phyloP scores from a whole-genome alignment of 805 yeast species.

The Alloascoidea africana region DNA sequence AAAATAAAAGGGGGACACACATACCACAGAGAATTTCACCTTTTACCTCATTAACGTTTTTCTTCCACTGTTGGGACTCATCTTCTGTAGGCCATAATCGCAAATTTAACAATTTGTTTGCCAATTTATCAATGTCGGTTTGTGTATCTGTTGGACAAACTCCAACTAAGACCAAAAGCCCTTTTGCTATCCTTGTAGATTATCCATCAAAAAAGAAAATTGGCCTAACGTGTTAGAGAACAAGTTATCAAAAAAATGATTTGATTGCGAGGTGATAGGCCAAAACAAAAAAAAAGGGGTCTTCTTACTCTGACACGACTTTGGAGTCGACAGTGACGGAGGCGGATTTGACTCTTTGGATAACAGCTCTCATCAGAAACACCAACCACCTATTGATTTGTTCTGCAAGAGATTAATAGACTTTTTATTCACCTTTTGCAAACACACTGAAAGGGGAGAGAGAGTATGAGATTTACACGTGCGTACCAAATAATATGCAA shows the following conservation, averaged over 20 bases:
- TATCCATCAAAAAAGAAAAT: background rate
- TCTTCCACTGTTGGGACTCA: conserved; percentile 67
- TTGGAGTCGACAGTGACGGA: conserved; percentile 71
- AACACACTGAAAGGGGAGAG: too few species aligned
- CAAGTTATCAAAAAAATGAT: conserved; percentile 6
- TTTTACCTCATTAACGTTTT: conserved; percentile 41
- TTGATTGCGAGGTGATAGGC: conserved; percentile 5
- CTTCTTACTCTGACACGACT: conserved; percentile 56
- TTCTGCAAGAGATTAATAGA: too few species aligned
- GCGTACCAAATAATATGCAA: too few species aligned
- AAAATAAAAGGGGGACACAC: too few species aligned
- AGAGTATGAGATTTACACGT: too few species aligned
- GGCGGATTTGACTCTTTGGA: conserved; percentile 81
- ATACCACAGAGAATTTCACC: conserved; percentile 59
- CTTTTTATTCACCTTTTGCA: too few species aligned
- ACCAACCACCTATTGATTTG: too few species aligned
- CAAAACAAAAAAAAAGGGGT: conserved; percentile 7
- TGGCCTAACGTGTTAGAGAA: background rate
- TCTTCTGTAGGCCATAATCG: conserved; percentile 64
- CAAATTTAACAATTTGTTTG: conserved; percentile 49
- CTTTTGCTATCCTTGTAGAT: conserved; percentile 38
- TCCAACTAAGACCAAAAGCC: conserved; percentile 74
- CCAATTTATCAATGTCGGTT: conserved; percentile 56
- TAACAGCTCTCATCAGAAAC: conserved; percentile 62
- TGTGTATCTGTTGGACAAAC: conserved; percentile 62